Base-by-base conservation (phyloP, 805 yeast genomes). In the Wickerhamomyces kurtzmanii region DNA sequence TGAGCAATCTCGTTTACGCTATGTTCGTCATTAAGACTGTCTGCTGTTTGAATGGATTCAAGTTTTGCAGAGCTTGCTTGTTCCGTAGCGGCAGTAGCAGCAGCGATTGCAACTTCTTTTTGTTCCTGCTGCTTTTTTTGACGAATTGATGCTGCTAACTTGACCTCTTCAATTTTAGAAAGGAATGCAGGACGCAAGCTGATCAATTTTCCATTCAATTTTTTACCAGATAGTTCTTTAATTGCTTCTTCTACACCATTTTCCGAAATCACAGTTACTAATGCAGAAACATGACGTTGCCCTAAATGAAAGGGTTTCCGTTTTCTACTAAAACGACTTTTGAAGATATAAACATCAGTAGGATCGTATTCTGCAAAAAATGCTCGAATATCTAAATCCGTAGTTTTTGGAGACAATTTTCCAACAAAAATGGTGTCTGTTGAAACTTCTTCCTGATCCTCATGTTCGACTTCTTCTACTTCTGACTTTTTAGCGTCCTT, bases 251-350 rank as follows among this genome's bases (percentile, higher is more conserved):
- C 51, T 20, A 69, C 42, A 3, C 63, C 62, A 12, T 47, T 57
- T 3, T 52, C 62, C n/a, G 58, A 56, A 12, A 59, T 56, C 32
- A 68, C 51, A 26, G 62, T 68, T 28, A 62, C 67, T 53, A 65
- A 63, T 28, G 82, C 84, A 28, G 68, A 63, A 10, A 63, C 62
- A 29, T 51, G 40, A 24, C 55, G 54, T 26, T 54, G 57, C 17
- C 49, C 51, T 34, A 59, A 49, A 30, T 40, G 42, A 22, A 43
- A 40, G 30, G 36, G 37, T 27, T 24, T 26, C 18, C 38, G 39
- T 23, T 44, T 41, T 30, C 39, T 34, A 27, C 38, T 41, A 22
- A 44, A 39, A 25, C 53, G 55, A 22, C 57, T 57, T 40, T 59
- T 64, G 42, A 60, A 65, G 23, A 71, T 57, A 45, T 60, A 64